These are phyloP conservation scores for Xylariales sp. DNA, from an alignment of 2,329 filamentous ascomycete genomes.

Conservation along the genomic window DNA sequence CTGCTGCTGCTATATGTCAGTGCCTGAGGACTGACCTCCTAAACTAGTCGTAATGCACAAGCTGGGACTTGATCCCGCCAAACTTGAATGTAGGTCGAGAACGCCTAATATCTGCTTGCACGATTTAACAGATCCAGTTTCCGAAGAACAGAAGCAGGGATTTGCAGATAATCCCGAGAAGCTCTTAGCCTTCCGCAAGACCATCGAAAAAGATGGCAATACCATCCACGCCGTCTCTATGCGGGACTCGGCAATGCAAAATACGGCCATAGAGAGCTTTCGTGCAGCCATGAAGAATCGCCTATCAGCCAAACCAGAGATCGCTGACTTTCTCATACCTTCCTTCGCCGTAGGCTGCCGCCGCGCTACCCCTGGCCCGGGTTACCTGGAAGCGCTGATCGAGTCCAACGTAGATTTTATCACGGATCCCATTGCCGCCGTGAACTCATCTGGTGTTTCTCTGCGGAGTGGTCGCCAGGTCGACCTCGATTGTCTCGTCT, in stretches of 20 bases:
- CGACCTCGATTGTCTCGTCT: not conserved
- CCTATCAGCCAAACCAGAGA: slow-evolving; percentile 22
- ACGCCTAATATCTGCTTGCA: slow-evolving; percentile 11
- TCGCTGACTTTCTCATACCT: not conserved
- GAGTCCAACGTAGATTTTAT: not conserved
- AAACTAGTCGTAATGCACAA: not conserved
- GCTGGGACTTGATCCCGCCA: not conserved
- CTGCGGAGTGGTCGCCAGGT: not conserved
- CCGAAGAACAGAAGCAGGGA: not conserved
- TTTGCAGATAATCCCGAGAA: not conserved
- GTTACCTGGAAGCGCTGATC: not conserved
- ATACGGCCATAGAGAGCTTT: not conserved
- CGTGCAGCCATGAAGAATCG: not conserved
- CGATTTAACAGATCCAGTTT: slow-evolving; percentile 8
- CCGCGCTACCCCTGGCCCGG: not conserved
- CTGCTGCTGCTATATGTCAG: slow-evolving; percentile 39
- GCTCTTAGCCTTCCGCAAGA: not conserved
- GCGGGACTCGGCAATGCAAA: slow-evolving; percentile 26
- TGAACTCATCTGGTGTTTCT: not conserved
- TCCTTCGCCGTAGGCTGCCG: not conserved
- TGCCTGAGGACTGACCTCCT: slow-evolving; percentile 33
- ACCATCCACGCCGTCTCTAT: slow-evolving; percentile 35
- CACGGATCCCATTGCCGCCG: not conserved
- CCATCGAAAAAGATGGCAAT: not conserved
- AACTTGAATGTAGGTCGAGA: slow-evolving; percentile 20